Conservation (phyloP, 495 filamentous ascomycete genomes). For the Hypomontagnella submonticulosa region DNA sequence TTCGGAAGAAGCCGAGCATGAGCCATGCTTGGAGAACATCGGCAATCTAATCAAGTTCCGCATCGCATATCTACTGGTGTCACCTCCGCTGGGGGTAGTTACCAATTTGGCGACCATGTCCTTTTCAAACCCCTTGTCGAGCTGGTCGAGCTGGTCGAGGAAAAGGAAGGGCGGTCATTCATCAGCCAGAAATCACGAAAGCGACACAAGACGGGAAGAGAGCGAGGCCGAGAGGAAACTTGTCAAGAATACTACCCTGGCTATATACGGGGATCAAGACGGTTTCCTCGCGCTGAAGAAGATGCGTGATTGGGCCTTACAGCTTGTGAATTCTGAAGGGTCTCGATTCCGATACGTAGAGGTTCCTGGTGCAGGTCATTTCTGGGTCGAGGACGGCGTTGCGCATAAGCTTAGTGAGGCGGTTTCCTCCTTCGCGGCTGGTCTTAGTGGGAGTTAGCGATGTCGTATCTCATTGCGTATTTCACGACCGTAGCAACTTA, state of each 20-base stretch:
- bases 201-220: conserved; percentile 44
- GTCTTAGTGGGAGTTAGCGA: conserved; percentile 1
- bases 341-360: conserved; percentile 64
- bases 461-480: background rate
- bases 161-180: conserved; percentile 15
- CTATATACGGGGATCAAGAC: conserved; percentile 83
- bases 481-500: too few relatives aligned
- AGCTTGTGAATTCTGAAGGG: conserved; percentile 55
- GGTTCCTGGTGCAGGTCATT: conserved; percentile 80
- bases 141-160: conserved; percentile 31
- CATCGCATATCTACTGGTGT: conserved; percentile 80
- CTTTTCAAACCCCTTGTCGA: conserved; percentile 43
- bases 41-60: conserved; percentile 40
- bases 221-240: conserved; percentile 64
- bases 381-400: conserved; percentile 79
- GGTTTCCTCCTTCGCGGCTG: conserved; percentile 33
- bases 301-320: conserved; percentile 75
- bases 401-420: conserved; percentile 63
- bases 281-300: conserved; percentile 76
- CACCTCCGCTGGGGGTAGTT: conserved; percentile 75
- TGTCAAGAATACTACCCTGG: conserved; percentile 68
- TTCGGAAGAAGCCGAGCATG: conserved; percentile 16
- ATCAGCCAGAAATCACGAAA: conserved; percentile 1
- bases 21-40: conserved; percentile 40
- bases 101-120: conserved; percentile 69